These are phyloP conservation scores for Colletotrichum navitas DNA, from an alignment of 2,329 filamentous ascomycete genomes.

Conservation along the genomic window DNA sequence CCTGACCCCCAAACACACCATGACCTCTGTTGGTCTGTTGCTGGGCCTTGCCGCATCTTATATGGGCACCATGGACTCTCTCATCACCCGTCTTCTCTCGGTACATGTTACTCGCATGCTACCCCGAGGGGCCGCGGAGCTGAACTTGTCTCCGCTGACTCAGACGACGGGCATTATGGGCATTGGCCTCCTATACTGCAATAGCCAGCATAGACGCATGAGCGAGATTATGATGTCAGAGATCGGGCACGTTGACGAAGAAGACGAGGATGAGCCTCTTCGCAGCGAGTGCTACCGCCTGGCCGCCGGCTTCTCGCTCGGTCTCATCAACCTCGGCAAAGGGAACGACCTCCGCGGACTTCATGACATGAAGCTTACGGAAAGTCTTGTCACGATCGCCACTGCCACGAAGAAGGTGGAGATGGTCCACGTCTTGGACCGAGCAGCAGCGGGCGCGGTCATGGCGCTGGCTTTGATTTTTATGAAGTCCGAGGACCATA, in stretches of 20 bases:
- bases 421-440: slow-evolving; percentile 91
- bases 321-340: slow-evolving; percentile 94
- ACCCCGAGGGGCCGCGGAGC: slow-evolving; percentile 89
- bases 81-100: slow-evolving; percentile 92
- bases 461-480: slow-evolving; percentile 92
- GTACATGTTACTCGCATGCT: slow-evolving; percentile 97
- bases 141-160: slow-evolving; percentile 92
- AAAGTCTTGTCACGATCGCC: slow-evolving; percentile 86
- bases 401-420: slow-evolving; percentile 92
- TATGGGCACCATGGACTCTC: slow-evolving; percentile 95
- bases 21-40: slow-evolving; percentile 97
- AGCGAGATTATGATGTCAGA: slow-evolving; percentile 99
- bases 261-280: slow-evolving; percentile 86
- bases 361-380: slow-evolving; percentile 93
- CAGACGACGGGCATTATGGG: slow-evolving; percentile 98
- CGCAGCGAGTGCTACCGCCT: slow-evolving; percentile 97
- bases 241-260: slow-evolving; percentile 85
- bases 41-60: slow-evolving; percentile 94
- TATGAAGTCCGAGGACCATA: slow-evolving; percentile 93
- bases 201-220: slow-evolving; percentile 97
- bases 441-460: slow-evolving; percentile 92
- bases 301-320: slow-evolving; percentile 92
- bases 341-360: slow-evolving; percentile 89
- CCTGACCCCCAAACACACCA: slow-evolving; percentile 97
- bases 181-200: slow-evolving; percentile 92